Evolutionary conservation across 345 rosid species (phyloP).

Genomic region (Aquilaria malaccensis): DNA sequence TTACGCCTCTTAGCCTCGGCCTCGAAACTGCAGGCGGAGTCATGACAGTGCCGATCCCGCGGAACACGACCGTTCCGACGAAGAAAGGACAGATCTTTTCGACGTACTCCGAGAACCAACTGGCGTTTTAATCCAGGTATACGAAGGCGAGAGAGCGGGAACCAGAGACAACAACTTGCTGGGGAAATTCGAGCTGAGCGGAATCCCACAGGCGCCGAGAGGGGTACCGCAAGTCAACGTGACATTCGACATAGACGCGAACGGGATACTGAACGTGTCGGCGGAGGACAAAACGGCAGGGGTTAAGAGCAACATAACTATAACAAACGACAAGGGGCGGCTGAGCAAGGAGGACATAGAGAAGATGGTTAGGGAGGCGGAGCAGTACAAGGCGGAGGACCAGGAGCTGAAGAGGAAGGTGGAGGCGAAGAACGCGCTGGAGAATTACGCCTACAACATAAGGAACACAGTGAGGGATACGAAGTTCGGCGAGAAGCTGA

Average conservation of each 20-base stretch:
- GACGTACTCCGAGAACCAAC: conserved; percentile 23
- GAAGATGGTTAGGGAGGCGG: conserved; percentile 22
- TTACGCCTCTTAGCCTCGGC: conserved; percentile 22
- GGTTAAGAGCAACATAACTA: conserved; percentile 20
- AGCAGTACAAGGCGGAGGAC: conserved; percentile 21
- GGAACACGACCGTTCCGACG: conserved; percentile 22
- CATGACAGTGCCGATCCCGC: conserved; percentile 17
- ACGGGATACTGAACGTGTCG: conserved; percentile 19
- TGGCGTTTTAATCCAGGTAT: conserved; percentile 21
- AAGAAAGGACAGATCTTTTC: conserved; percentile 24
- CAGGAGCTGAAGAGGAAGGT: conserved; percentile 24
- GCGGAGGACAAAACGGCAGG: conserved; percentile 24
- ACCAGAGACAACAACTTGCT: conserved; percentile 21
- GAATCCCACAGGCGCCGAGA: conserved; percentile 22
- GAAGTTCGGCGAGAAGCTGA: conserved; percentile 14
- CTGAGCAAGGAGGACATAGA: conserved; percentile 19
- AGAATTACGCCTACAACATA: conserved; percentile 20
- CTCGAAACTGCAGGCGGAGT: conserved; percentile 25
- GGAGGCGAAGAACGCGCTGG: conserved; percentile 21
- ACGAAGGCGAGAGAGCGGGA: conserved; percentile 23
- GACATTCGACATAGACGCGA: conserved; percentile 18
- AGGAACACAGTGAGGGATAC: conserved; percentile 18
- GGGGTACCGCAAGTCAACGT: conserved; percentile 24
- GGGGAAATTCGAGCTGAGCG: conserved; percentile 20
- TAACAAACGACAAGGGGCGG: conserved; percentile 23